A percentile compares a stretch with the other conserved stretches of the same genome.
These are phyloP conservation scores for Hypoxylon sp. DNA, from an alignment of 2,329 filamentous ascomycete genomes.

Conservation along the genomic window DNA sequence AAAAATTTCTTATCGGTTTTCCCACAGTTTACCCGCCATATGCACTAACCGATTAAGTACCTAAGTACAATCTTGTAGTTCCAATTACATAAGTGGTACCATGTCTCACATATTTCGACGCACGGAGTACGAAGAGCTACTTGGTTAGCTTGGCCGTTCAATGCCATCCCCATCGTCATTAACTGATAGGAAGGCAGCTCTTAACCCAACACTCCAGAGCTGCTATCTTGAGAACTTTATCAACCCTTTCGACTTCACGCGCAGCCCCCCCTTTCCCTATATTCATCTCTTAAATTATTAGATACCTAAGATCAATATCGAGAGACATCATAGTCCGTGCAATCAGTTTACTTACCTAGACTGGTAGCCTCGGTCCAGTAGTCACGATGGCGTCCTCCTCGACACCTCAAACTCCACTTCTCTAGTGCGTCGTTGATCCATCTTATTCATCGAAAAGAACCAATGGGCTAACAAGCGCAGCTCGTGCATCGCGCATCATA, in stretches of 20 bases:
- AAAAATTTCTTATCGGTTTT: conserved; percentile 34
- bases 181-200: conserved; percentile 15
- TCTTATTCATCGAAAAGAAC: conserved; percentile 27
- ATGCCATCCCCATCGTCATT: conserved; percentile 34
- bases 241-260: conserved; percentile 22
- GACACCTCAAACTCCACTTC: conserved; percentile 75
- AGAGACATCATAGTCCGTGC: neutral
- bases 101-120: neutral
- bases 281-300: conserved; percentile 3
- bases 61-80: no score
- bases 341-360: conserved; percentile 1
- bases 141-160: conserved; percentile 1
- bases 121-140: conserved; percentile 8
- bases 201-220: conserved; percentile 28
- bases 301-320: neutral
- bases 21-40: conserved; percentile 16
- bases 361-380: conserved; percentile 3
- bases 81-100: neutral
- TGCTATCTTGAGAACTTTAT: conserved; percentile 25
- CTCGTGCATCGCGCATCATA: conserved; percentile 93
- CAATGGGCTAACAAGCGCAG: conserved; percentile 62
- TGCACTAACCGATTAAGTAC: neutral
- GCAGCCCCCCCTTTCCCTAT: conserved; percentile 12
- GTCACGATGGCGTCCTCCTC: conserved; percentile 79
- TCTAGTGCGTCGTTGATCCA: conserved; percentile 72